Base-by-base conservation (phyloP, 1,284 basidiomycete genomes). In the Bjerkandera adusta region DNA sequence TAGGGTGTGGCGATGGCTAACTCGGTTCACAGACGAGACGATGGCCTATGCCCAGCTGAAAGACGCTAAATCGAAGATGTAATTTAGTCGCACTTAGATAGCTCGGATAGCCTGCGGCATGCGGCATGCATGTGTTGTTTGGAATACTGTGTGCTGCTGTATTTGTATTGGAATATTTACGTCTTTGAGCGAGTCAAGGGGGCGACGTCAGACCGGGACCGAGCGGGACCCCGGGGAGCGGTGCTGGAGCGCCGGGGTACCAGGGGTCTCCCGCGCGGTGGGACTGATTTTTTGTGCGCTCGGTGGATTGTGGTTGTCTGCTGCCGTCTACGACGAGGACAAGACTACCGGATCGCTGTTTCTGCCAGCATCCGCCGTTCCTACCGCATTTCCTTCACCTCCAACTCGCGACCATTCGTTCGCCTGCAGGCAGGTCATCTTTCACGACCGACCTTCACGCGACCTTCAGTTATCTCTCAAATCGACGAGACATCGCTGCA, bases 391-490 rank as follows among this genome's bases (percentile, higher is more conserved):
- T 55, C 51, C 49, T 53, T 47, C 50, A 59, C 47, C 36, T 52
- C 59, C 60, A 54, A 54, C 58, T 61, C 62, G 61, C 64, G 65
- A 66, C 64, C 60, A 60, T 70, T 71, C 77, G 76, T 72, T 78
- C 76, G 81, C 85, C 86, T 89, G 86, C 86, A 87, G 86, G 86
- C 85, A 89, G 85, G 85, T 89, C 85, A 79, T 76, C 79, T 76
- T 79, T 85, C 76, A 85, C 83, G 84, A 85, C 85, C 79, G 77
- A 73, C 71, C 78, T 72, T 63, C 64, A 63, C 80, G 71, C 79
- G 73, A 79, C 72, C 75, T 67, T 75, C 70, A 58, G 49, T 59
- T 67, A 64, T 68, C 68, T 69, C 68, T 66, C 68, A 61, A 68
- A 72, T 65, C 62, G 50, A 56, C 55, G 54, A 56, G 72, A 64